phyloP scores from a whole-genome alignment of 495 filamentous ascomycete species.

The Talaromyces ruber region DNA sequence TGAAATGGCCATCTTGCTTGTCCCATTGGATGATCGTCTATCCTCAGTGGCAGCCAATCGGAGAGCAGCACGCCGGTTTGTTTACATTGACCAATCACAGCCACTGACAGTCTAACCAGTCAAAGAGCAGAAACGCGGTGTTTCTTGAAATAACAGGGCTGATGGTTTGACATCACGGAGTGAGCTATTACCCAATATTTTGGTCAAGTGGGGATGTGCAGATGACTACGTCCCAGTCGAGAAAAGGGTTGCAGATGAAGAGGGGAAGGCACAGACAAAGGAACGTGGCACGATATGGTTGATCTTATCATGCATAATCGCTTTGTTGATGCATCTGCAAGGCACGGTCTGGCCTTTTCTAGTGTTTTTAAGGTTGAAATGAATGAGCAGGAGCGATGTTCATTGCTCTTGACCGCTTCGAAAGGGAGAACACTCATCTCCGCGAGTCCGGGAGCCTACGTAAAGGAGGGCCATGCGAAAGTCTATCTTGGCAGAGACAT shows the following conservation, averaged over 20 bases:
- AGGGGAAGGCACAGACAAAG: background rate
- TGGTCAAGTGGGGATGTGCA: background rate
- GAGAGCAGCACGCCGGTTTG: background rate
- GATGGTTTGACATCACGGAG: background rate
- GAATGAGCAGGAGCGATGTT: background rate
- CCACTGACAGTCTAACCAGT: background rate
- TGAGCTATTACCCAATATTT: background rate
- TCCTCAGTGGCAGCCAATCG: background rate
- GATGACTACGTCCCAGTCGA: conserved; percentile 2
- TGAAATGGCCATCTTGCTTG: background rate
- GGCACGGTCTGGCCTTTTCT: background rate
- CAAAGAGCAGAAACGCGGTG: background rate
- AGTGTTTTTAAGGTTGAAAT: background rate
- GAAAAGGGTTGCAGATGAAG: background rate
- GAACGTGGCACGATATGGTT: conserved; percentile 2
- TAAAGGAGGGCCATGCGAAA: background rate
- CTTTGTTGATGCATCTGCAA: background rate
- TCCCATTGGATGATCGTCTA: background rate
- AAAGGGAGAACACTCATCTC: background rate
- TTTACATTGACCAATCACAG: background rate
- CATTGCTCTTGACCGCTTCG: background rate
- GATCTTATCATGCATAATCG: background rate
- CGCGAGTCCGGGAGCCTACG: background rate
- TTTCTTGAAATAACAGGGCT: background rate
- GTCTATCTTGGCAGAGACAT: background rate